Evolutionary conservation across 805 yeast species (phyloP).

Genomic region (Hanseniaspora nectarophila): DNA sequence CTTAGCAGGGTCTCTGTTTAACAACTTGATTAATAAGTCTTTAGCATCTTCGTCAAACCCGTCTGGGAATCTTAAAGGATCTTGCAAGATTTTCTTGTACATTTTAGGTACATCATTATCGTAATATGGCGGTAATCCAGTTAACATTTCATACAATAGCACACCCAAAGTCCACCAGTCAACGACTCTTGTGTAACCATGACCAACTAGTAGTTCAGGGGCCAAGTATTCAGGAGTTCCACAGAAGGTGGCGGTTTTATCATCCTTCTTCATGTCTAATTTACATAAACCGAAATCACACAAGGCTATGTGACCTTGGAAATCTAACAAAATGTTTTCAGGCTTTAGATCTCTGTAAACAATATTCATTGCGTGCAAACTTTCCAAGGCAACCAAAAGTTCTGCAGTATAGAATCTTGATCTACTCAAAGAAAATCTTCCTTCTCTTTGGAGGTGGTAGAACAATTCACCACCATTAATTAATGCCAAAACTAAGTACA

Average conservation of each 20-base stretch:
- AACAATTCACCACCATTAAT: constrained; percentile 96
- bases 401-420: constrained; percentile 92
- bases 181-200: constrained; percentile 88
- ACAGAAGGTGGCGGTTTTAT: constrained; percentile 84
- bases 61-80: constrained; percentile 78
- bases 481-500: constrained; percentile 80
- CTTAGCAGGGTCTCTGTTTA: constrained; percentile 73
- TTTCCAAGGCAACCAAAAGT: constrained; percentile 81
- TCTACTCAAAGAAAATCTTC: constrained; percentile 76
- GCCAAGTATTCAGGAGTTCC: constrained; percentile 97
- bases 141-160: constrained; percentile 84
- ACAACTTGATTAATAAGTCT: constrained; percentile 58
- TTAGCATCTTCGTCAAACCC: constrained; percentile 79
- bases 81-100: constrained; percentile 87
- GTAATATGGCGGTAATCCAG: constrained; percentile 93
- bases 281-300: constrained; percentile 97
- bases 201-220: constrained; percentile 81
- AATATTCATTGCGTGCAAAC: constrained; percentile 79
- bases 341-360: constrained; percentile 94
- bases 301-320: constrained; percentile 93
- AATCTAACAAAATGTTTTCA: constrained; percentile 84
- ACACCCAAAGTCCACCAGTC: constrained; percentile 99
- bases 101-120: constrained; percentile 86
- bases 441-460: constrained; percentile 84
- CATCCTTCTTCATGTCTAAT: constrained; percentile 82